Conservation (phyloP, 768 basidiomycete species). For the Boletus rubescentipes region DNA sequence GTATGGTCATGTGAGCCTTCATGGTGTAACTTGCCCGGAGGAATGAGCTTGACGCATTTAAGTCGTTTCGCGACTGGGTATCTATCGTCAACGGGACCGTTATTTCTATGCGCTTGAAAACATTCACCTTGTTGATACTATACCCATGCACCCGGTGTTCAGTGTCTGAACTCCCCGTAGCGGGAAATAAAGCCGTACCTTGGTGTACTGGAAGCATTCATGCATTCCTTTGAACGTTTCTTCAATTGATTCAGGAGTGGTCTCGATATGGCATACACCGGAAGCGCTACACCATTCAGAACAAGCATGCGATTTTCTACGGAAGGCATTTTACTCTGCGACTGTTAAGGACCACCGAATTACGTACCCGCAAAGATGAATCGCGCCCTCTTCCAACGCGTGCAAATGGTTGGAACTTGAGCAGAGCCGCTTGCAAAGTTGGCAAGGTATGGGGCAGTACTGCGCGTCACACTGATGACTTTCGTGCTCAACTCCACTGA, state of each 20-base stretch:
- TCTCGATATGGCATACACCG: conserved; percentile 60
- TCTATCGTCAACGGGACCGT: neutral
- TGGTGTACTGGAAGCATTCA: conserved; percentile 63
- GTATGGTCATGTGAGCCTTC: conserved; percentile 51
- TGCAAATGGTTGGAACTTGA: conserved; percentile 50
- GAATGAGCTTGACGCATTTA: conserved; percentile 48
- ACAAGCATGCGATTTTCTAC: conserved; percentile 49
- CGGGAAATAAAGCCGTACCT: conserved; percentile 33
- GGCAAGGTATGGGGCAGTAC: conserved; percentile 53
- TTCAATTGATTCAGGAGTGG: conserved; percentile 54
- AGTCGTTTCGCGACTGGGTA: conserved; percentile 48
- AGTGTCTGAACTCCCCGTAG: neutral
- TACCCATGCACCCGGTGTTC: neutral
- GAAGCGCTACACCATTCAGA: conserved; percentile 39
- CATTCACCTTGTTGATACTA: conserved; percentile 55
- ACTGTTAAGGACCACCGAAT: neutral
- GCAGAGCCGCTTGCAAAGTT: conserved; percentile 56
- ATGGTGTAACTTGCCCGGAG: conserved; percentile 41
- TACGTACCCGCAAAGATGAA: conserved; percentile 60
- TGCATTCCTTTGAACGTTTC: conserved; percentile 60
- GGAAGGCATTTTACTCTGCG: conserved; percentile 8
- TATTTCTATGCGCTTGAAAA: neutral
- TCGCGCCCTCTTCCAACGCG: conserved; percentile 36
- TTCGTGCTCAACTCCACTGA: conserved; percentile 46
- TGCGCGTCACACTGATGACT: conserved; percentile 49